Evolutionary conservation across 192 early-diverging fungal species (phyloP).

Genomic region (Coemansia sp.): DNA sequence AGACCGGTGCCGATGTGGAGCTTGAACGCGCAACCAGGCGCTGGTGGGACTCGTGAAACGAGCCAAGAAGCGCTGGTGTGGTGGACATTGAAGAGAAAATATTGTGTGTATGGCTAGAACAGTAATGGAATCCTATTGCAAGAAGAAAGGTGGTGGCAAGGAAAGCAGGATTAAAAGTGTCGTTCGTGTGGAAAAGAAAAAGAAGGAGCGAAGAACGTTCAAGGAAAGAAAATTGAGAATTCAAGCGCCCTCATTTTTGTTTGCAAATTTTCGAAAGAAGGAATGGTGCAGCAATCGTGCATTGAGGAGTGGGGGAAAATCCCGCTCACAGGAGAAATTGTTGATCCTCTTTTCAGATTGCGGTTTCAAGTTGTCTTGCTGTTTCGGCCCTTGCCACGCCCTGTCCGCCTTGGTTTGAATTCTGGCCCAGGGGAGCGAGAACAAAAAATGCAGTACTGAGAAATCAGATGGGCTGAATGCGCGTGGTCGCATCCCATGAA

Average conservation of each 20-base stretch:
- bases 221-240: slow-evolving; percentile 10
- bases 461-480: neutral
- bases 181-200: slow-evolving; percentile 15
- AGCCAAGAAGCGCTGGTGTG: slow-evolving; percentile 15
- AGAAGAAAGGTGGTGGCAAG: neutral
- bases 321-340: neutral
- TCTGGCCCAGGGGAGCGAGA: too few species aligned
- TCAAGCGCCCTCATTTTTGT: neutral
- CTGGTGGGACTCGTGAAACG: slow-evolving; percentile 30
- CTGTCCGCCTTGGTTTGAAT: too few species aligned
- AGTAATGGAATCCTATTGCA: too few species aligned
- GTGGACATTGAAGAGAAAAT: slow-evolving; percentile 13
- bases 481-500: neutral
- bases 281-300: neutral
- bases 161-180: neutral
- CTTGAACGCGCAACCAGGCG: slow-evolving; percentile 23
- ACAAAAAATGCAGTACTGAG: too few species aligned
- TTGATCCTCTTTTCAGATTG: neutral
- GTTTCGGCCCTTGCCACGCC: too few species aligned
- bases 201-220: slow-evolving; percentile 20
- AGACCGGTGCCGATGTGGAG: slow-evolving; percentile 12
- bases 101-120: neutral
- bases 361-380: too few species aligned
- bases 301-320: neutral
- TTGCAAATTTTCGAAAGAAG: neutral